phyloP scores from a whole-genome alignment of 345 rosid genomes.

The Heritiera fomes region DNA sequence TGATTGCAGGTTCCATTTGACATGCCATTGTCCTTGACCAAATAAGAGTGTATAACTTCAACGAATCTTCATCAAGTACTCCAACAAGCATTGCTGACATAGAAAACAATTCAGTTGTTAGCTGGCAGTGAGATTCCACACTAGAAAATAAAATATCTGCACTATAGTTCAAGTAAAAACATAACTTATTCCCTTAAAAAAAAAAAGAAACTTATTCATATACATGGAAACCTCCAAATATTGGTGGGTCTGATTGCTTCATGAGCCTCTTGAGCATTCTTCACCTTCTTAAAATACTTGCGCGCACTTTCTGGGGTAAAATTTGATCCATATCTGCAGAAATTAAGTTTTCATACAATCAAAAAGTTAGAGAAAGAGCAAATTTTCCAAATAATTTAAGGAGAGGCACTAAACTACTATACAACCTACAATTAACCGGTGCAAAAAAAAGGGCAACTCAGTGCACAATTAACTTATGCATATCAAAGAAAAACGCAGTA shows the following conservation, averaged over 20 bases:
- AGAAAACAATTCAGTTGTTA: conserved; percentile 24
- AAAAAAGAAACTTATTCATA: neutral
- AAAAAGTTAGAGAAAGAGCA: conserved; percentile 1
- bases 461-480: neutral
- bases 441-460: no score
- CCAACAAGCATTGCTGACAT: conserved; percentile 64
- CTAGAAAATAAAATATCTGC: conserved; percentile 16
- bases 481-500: neutral
- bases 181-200: neutral
- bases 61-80: conserved; percentile 80
- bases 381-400: neutral
- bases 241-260: conserved; percentile 98
- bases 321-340: conserved; percentile 70
- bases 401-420: neutral
- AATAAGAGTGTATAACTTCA: conserved; percentile 86
- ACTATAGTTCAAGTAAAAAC: conserved; percentile 6
- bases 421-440: no score
- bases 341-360: conserved; percentile 14
- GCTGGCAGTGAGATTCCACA: neutral
- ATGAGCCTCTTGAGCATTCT: conserved; percentile 99
- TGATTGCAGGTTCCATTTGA: conserved; percentile 81
- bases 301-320: conserved; percentile 60
- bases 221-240: conserved; percentile 81
- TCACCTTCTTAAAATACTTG: conserved; percentile 88
- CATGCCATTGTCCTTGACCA: conserved; percentile 95